phyloP scores from a whole-genome alignment of 495 filamentous ascomycete species.

The Aspergillus egyptiacus region DNA sequence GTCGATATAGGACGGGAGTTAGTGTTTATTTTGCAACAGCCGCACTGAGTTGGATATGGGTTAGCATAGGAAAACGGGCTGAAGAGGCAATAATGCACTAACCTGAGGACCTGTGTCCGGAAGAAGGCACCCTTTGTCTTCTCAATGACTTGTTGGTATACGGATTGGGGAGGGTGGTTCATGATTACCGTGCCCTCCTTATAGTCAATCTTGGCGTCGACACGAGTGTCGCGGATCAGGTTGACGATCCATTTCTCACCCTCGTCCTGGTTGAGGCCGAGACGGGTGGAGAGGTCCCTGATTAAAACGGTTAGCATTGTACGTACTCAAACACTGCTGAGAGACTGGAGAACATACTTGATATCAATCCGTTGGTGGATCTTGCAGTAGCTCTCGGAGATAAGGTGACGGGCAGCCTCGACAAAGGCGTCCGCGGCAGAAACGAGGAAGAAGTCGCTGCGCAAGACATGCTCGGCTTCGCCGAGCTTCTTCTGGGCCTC shows the following conservation, averaged over 20 bases:
- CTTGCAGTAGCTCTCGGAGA: conserved; percentile 99
- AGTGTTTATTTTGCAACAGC: conserved; percentile 46
- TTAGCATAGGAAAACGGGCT: too few relatives aligned
- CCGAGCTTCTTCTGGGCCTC: conserved; percentile 89
- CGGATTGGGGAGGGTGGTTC: conserved; percentile 97
- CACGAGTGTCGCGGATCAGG: conserved; percentile 91
- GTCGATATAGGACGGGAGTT: conserved; percentile 20
- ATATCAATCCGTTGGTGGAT: conserved; percentile 98
- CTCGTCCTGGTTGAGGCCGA: conserved; percentile 85
- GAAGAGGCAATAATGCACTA: too few relatives aligned
- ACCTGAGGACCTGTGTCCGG: conserved; percentile 69
- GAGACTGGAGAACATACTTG: conserved; percentile 49
- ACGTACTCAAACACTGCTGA: not conserved
- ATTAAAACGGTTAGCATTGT: conserved; percentile 18
- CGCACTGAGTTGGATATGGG: conserved; percentile 22
- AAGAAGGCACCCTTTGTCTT: conserved; percentile 93
- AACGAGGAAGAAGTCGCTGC: conserved; percentile 92
- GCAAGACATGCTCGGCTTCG: conserved; percentile 86
- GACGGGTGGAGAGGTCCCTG: conserved; percentile 78
- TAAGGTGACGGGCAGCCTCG: conserved; percentile 88
- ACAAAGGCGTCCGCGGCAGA: conserved; percentile 82
- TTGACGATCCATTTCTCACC: conserved; percentile 99
- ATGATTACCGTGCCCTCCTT: conserved; percentile 97
- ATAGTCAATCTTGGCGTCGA: conserved; percentile 99
- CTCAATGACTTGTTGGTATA: conserved; percentile 99